Conservation (phyloP, 805 yeast species). For the Pichia membranifaciens region DNA sequence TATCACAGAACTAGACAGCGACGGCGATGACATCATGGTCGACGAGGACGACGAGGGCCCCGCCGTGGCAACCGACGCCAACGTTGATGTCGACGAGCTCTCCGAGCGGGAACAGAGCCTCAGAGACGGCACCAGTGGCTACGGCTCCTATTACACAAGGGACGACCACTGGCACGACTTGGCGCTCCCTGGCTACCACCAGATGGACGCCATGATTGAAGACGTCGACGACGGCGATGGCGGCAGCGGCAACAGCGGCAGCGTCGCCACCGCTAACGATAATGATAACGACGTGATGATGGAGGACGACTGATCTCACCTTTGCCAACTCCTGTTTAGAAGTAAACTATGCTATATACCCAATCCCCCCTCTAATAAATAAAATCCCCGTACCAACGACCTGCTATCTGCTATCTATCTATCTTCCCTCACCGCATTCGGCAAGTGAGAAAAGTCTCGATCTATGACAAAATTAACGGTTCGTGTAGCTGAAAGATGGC, state of each 20-base stretch:
- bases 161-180: conserved; percentile 10
- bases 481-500: no score
- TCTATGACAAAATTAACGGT: no score
- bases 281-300: conserved; percentile 8
- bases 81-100: not conserved
- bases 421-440: no score
- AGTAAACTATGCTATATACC: conserved; percentile 1
- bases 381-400: no score
- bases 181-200: not conserved
- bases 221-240: conserved; percentile 3
- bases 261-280: not conserved
- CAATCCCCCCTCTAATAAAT: no score
- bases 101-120: conserved; percentile 3
- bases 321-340: not conserved
- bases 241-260: not conserved
- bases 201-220: not conserved
- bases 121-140: conserved; percentile 13
- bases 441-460: no score
- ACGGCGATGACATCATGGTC: not conserved
- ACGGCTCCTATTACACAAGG: conserved; percentile 15
- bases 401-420: no score
- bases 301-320: conserved; percentile 4
- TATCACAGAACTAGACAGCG: conserved; percentile 12
- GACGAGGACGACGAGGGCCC: not conserved
- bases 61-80: not conserved